These are phyloP conservation scores for Hydnomerulius pinastri DNA, from an alignment of 768 basidiomycete genomes.

Conservation along the genomic window DNA sequence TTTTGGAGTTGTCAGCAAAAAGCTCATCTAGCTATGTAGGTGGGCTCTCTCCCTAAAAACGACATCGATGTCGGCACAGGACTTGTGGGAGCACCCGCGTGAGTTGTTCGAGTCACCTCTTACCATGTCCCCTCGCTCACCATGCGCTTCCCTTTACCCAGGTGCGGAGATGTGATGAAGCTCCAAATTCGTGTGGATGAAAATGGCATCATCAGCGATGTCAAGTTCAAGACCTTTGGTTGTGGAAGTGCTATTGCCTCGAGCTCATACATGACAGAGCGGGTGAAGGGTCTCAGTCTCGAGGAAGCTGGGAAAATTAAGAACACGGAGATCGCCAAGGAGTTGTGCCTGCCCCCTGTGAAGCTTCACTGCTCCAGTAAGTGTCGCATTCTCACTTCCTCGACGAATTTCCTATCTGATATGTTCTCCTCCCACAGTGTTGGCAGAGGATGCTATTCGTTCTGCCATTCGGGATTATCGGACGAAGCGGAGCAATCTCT, in stretches of 20 bases:
- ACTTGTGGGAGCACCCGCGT: conserved; percentile 97
- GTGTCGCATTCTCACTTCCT: conserved; percentile 36
- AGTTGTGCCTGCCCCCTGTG: conserved; percentile 92
- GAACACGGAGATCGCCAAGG: conserved; percentile 99
- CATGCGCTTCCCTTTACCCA: conserved; percentile 31
- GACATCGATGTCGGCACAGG: conserved; percentile 95
- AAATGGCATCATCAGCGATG: conserved; percentile 92
- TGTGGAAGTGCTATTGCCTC: conserved; percentile 98
- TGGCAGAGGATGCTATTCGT: conserved; percentile 98
- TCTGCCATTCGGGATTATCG: conserved; percentile 97
- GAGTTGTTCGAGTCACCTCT: conserved; percentile 35
- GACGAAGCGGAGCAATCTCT: conserved; percentile 66
- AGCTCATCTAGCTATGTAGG: conserved; percentile 66
- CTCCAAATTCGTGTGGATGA: conserved; percentile 98
- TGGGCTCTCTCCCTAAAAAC: conserved; percentile 92
- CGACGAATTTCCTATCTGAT: conserved; percentile 24
- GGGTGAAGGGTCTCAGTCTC: conserved; percentile 90
- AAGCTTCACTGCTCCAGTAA: conserved; percentile 93
- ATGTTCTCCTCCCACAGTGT: conserved; percentile 54
- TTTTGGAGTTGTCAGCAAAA: conserved; percentile 35
- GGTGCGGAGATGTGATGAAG: conserved; percentile 99
- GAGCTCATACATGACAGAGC: conserved; percentile 98
- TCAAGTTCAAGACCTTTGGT: conserved; percentile 99
- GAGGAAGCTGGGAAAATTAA: conserved; percentile 96
- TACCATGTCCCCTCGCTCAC: conserved; percentile 16